These are phyloP conservation scores for Ogataea angusta DNA, from an alignment of 805 yeast species.

Conservation along the genomic window DNA sequence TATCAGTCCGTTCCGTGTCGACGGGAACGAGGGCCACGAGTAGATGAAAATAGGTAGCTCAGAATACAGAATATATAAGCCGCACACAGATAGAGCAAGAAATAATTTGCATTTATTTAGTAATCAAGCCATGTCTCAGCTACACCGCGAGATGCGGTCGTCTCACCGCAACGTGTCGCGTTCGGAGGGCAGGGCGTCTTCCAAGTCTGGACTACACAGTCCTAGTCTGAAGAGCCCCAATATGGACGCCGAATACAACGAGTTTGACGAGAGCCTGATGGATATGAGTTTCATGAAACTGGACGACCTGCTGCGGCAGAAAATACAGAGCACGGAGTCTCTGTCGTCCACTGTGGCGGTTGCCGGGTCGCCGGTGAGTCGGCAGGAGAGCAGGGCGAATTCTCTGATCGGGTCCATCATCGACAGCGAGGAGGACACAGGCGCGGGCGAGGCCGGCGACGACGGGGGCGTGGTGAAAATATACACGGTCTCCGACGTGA, in stretches of 20 bases:
- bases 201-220: slow-evolving; percentile 14
- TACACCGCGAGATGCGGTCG: slow-evolving; percentile 19
- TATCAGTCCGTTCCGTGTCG: slow-evolving; percentile 20
- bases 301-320: slow-evolving; percentile 21
- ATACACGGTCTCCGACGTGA: slow-evolving; percentile 42
- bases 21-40: slow-evolving; percentile 11
- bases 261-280: slow-evolving; percentile 21
- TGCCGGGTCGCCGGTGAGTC: slow-evolving; percentile 9
- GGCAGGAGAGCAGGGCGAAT: slow-evolving; percentile 28
- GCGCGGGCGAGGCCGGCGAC: slow-evolving; percentile 8
- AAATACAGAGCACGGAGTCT: slow-evolving; percentile 10
- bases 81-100: slow-evolving; percentile 3
- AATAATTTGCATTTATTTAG: neutral
- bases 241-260: slow-evolving; percentile 15
- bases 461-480: slow-evolving; percentile 18
- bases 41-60: neutral
- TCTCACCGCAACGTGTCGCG: neutral
- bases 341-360: neutral
- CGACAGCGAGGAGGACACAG: slow-evolving; percentile 13
- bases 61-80: slow-evolving; percentile 1
- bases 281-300: slow-evolving; percentile 20
- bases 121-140: slow-evolving; percentile 15
- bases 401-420: slow-evolving; percentile 25
- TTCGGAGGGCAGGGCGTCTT: slow-evolving; percentile 18
- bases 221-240: slow-evolving; percentile 13